Conservation (phyloP, 2,329 filamentous ascomycete genomes). For the Aspergillus pseudoterreus region DNA sequence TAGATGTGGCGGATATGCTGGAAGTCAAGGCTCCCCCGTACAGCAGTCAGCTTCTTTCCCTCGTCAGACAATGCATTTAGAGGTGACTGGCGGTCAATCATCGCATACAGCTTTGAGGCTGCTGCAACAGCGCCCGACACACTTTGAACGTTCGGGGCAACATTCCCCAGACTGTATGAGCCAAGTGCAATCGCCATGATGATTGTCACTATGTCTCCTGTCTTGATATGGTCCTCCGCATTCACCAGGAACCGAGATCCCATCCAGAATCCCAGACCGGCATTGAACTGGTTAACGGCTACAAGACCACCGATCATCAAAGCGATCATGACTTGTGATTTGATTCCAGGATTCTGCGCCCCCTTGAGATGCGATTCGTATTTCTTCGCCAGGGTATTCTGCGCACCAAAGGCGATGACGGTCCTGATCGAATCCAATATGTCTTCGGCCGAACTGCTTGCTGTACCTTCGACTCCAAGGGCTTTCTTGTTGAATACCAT, state of each 20-base stretch:
- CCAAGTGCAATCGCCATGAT: constrained; percentile 33
- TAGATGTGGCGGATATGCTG: constrained; percentile 46
- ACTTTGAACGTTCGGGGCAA: constrained; percentile 40
- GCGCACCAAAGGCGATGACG: constrained; percentile 46
- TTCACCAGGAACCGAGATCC: constrained; percentile 25
- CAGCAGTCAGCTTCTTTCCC: constrained; percentile 20
- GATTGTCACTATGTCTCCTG: constrained; percentile 26
- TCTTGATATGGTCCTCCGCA: constrained; percentile 15
- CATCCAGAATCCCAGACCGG: constrained; percentile 34
- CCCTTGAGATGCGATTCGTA: constrained; percentile 24
- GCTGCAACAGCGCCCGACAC: constrained; percentile 44
- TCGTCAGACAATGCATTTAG: constrained; percentile 34
- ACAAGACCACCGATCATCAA: constrained; percentile 28
- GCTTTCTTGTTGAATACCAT: constrained; percentile 73
- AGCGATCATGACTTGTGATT: constrained; percentile 25
- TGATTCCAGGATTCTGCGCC: constrained; percentile 23
- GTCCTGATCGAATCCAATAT: constrained; percentile 49
- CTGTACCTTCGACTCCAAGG: constrained; percentile 67
- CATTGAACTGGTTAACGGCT: constrained; percentile 30
- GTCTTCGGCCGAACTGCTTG: constrained; percentile 48
- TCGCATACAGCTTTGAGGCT: constrained; percentile 33
- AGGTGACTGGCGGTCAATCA: constrained; percentile 39
- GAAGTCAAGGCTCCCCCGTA: constrained; percentile 35
- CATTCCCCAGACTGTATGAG: constrained; percentile 34
- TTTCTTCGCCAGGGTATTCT: constrained; percentile 22